A percentile compares a stretch with the other conserved stretches of the same genome.
Evolutionary conservation across 2,329 filamentous ascomycete genomes (phyloP).

Genomic region (Aspergillus quadricinctus): DNA sequence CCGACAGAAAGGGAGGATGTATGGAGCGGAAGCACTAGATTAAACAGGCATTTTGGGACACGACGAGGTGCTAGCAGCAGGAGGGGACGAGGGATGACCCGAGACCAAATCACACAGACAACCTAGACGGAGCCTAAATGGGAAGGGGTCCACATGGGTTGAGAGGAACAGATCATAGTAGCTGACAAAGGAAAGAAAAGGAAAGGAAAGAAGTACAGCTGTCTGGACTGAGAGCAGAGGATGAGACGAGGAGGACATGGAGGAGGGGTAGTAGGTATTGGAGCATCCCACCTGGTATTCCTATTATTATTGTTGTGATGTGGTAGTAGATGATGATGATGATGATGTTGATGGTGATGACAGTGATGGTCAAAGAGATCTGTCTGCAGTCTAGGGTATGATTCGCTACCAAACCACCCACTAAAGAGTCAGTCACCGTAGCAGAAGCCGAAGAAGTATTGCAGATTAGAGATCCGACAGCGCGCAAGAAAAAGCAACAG

Average conservation of each 20-base stretch:
- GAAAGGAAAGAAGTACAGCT: conserved; percentile 6
- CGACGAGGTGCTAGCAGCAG: not conserved
- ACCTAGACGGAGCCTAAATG: not conserved
- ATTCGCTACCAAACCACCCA: not conserved
- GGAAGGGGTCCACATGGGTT: not conserved
- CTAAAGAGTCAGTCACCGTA: not conserved
- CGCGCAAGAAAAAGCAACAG: not conserved
- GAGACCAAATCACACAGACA: not conserved
- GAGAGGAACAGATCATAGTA: not conserved
- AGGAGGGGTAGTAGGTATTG: conserved; percentile 9
- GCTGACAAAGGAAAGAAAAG: not conserved
- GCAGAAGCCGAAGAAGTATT: not conserved
- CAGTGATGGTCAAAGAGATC: not conserved
- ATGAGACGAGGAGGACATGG: conserved; percentile 6
- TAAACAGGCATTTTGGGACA: not conserved
- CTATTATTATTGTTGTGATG: not conserved
- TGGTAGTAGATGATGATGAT: not conserved
- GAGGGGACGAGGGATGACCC: not conserved
- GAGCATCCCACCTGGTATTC: conserved; percentile 8
- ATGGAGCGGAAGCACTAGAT: not conserved
- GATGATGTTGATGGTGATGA: not conserved
- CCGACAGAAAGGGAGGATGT: not conserved
- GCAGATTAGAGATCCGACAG: not conserved
- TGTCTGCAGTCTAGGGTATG: not conserved
- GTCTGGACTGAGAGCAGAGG: conserved; percentile 2